phyloP scores from a whole-genome alignment of 2,329 filamentous ascomycete species.

The Penicillium corylophilum region DNA sequence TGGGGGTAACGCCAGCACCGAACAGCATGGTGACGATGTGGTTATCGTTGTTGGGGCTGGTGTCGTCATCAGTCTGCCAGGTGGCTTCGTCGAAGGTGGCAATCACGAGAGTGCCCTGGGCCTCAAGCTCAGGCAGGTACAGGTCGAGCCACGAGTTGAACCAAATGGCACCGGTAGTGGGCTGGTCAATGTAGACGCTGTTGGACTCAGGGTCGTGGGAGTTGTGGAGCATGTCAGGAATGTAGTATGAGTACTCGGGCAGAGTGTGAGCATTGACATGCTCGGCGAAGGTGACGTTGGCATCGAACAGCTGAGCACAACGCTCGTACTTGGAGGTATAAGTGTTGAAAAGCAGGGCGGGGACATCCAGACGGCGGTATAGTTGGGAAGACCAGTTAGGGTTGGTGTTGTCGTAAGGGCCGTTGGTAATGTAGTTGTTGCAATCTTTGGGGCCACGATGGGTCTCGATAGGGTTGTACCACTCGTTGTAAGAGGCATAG shows the following conservation, averaged over 20 bases:
- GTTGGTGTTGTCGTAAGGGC: constrained; percentile 17
- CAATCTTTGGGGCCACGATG: constrained; percentile 15
- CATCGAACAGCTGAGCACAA: constrained; percentile 9
- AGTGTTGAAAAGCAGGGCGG: constrained; percentile 10
- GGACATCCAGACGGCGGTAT: constrained; percentile 18
- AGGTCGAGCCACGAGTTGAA: constrained; percentile 15
- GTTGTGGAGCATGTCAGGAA: constrained; percentile 18
- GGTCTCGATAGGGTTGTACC: constrained; percentile 15
- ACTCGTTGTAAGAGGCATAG: constrained; percentile 15
- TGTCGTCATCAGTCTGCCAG: constrained; percentile 14
- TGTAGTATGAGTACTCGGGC: constrained; percentile 15
- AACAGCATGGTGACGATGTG: constrained; percentile 14
- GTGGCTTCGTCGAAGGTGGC: constrained; percentile 20
- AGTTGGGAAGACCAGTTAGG: constrained; percentile 9
- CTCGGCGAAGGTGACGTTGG: constrained; percentile 9
- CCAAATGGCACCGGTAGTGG: constrained; percentile 2
- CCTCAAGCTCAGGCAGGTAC: constrained; percentile 14
- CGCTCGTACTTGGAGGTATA: constrained; percentile 11
- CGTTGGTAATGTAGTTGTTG: constrained; percentile 16
- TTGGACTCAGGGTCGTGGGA: constrained; percentile 14
- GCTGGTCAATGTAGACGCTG: constrained; percentile 15
- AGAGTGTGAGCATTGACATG: constrained; percentile 9
- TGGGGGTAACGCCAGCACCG: constrained; percentile 9
- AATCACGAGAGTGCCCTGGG: constrained; percentile 17
- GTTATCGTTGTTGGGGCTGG: constrained; percentile 14